Evolutionary conservation across 345 rosid species (phyloP), one percentile per base, ranked within the genome.

Genomic region (Hibiscus mutabilis): DNA sequence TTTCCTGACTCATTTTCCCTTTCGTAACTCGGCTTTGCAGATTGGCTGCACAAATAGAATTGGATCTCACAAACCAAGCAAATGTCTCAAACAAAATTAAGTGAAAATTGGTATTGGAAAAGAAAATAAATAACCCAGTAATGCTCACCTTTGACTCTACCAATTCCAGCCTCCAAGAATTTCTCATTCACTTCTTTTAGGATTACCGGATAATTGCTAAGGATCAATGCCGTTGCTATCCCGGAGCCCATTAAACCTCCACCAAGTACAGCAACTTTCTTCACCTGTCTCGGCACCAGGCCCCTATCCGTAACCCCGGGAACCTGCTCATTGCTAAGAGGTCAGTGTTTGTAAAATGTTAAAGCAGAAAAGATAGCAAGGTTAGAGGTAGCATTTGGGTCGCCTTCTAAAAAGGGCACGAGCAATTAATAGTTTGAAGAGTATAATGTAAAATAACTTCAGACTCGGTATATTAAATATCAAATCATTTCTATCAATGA

Each of bases 241-340:
- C 99, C 99, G 58, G 98, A 95, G 73, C 98, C 99, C 99, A 95
- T 95, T 46, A 90, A 84, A 70, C 99, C 99, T 59, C 99, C 98
- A 18, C 99, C 99, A 72, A 95, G 83, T 63, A 95, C 82, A 74
- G 97, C 98, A 81, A 92, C 92, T 78, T 85, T 92, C 14, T 80
- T 87, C 75, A 89, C 87, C 73, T 52, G 82, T 75, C 96, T 86
- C 10, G 99, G 98, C 64, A 31, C 75, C 79, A 92, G 75, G 67
- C 97, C 94, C 42, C 73, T 83, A 75, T 95, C 94, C 70, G 97
- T 90, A 60, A 95, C 76, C 47, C 98, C 99, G 35, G 97, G 98
- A 81, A 95, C 86, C 97, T 95, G 77, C 49, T 65, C 57, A 56
- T 65, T 67, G 29, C 47, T 59, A 77, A 73, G 55, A 69, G 44